Conservation (phyloP, 805 yeast species). For the Sungouiozyma intestinalis region DNA sequence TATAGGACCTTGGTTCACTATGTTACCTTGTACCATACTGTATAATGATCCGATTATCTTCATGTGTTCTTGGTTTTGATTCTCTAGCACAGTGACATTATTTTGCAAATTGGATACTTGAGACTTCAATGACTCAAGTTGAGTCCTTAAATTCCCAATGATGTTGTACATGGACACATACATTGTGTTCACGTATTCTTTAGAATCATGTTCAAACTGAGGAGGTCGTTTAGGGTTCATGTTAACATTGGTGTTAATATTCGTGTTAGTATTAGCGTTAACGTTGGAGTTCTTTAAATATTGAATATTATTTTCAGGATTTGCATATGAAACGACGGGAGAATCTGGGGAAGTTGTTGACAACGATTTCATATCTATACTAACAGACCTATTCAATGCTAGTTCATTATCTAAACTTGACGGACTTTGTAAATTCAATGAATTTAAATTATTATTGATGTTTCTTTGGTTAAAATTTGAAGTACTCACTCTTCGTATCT, state of each 20-base stretch:
- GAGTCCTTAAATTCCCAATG: slow-evolving; percentile 10
- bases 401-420: not conserved
- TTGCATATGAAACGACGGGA: not conserved
- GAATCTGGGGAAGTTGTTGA: not conserved
- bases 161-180: slow-evolving; percentile 8
- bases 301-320: not conserved
- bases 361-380: not conserved
- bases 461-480: slow-evolving; percentile 3
- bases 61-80: slow-evolving; percentile 4
- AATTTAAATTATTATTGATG: not conserved
- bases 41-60: slow-evolving; percentile 1
- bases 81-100: slow-evolving; percentile 1
- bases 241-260: not conserved
- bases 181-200: slow-evolving; percentile 6
- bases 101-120: slow-evolving; percentile 5
- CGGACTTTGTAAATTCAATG: not conserved
- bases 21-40: not conserved
- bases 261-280: not conserved
- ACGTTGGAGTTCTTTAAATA: not conserved
- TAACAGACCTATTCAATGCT: not conserved
- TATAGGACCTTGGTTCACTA: not conserved
- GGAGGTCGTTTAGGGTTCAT: not conserved
- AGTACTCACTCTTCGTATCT: slow-evolving; percentile 2
- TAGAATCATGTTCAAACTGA: not conserved
- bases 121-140: slow-evolving; percentile 7